phyloP scores from a whole-genome alignment of 768 basidiomycete genomes.

The Tephrocybe sp. region DNA sequence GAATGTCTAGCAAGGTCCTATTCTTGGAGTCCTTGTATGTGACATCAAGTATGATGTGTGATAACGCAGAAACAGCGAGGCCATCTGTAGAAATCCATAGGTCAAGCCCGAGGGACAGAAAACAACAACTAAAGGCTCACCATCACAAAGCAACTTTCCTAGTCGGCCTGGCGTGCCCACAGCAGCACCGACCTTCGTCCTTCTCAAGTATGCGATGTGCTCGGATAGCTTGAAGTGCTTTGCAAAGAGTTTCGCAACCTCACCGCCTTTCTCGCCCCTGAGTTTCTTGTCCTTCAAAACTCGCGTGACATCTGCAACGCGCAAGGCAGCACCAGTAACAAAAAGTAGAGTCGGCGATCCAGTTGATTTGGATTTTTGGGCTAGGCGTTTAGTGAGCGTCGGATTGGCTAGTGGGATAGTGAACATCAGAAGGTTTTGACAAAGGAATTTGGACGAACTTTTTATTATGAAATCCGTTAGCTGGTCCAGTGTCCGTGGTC shows the following conservation, averaged over 20 bases:
- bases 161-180: slow-evolving; percentile 92
- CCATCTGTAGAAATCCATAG: slow-evolving; percentile 49
- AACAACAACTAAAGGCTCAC: slow-evolving; percentile 32
- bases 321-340: slow-evolving; percentile 83
- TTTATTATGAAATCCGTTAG: slow-evolving; percentile 75
- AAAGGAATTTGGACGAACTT: slow-evolving; percentile 41
- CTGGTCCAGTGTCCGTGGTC: slow-evolving; percentile 67
- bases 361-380: slow-evolving; percentile 70
- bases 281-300: slow-evolving; percentile 67
- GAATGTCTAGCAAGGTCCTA: slow-evolving; percentile 74
- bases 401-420: slow-evolving; percentile 55
- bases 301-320: slow-evolving; percentile 87
- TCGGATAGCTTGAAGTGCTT: slow-evolving; percentile 91
- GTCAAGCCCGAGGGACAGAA: slow-evolving; percentile 4
- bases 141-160: slow-evolving; percentile 79
- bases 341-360: slow-evolving; percentile 90
- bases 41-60: slow-evolving; percentile 82
- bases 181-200: slow-evolving; percentile 85
- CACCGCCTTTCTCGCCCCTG: slow-evolving; percentile 81
- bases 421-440: neutral
- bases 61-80: slow-evolving; percentile 68
- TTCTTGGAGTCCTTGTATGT: slow-evolving; percentile 77
- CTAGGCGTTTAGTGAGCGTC: slow-evolving; percentile 64
- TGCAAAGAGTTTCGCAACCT: slow-evolving; percentile 94
- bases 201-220: slow-evolving; percentile 79